These are phyloP conservation scores for Colletotrichum chrysophilum DNA, from an alignment of 2,329 filamentous ascomycete genomes.

Conservation along the genomic window DNA sequence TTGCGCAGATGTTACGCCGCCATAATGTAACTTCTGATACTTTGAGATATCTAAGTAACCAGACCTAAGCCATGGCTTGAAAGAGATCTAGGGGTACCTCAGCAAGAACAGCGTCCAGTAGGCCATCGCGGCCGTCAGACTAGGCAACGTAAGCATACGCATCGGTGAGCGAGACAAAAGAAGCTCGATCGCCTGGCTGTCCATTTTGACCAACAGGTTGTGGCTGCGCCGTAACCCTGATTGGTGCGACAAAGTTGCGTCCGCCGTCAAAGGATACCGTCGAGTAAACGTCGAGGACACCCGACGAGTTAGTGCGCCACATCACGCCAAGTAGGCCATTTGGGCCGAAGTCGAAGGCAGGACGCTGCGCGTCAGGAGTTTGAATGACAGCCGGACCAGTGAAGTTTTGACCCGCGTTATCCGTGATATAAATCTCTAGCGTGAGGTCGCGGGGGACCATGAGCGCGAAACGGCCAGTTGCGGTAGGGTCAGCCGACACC, in stretches of 20 bases:
- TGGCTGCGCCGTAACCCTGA: background rate
- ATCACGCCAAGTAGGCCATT: background rate
- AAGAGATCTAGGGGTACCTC: background rate
- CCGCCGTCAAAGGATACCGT: background rate
- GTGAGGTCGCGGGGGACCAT: background rate
- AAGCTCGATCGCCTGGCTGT: background rate
- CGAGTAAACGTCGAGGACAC: background rate
- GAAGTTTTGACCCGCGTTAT: background rate
- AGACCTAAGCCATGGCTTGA: background rate
- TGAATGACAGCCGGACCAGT: background rate
- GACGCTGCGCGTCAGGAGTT: background rate
- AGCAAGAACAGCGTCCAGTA: background rate
- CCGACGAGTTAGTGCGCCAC: background rate
- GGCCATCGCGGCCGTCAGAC: background rate
- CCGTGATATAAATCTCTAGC: background rate
- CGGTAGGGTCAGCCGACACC: background rate
- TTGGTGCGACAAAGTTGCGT: background rate
- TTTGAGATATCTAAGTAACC: background rate
- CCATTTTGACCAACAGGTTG: background rate
- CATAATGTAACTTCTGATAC: background rate
- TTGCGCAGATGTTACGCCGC: background rate
- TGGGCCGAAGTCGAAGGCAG: background rate
- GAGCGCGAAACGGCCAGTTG: background rate
- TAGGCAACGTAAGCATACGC: background rate
- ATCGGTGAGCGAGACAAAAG: background rate